These are phyloP conservation scores for Saposhnikovia divaricata DNA, from an alignment of 129 eudicot species.

Conservation along the genomic window DNA sequence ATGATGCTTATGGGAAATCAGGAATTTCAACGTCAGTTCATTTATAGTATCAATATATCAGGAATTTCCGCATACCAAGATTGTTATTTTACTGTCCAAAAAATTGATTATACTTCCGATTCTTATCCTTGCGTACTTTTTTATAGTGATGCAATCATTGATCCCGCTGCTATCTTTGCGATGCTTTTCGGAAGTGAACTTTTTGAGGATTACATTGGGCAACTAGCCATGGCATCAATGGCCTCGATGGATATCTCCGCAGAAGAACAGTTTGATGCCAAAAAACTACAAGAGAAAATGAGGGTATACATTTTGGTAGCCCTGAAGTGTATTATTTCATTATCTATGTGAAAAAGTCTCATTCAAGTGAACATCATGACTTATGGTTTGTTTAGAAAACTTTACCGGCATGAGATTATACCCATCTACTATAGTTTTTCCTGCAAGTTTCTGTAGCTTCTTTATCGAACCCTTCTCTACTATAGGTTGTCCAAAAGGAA, in stretches of 20 bases:
- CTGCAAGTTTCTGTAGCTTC: conserved; percentile 1
- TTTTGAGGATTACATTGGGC: conserved; percentile 94
- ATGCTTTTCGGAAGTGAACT: conserved; percentile 98
- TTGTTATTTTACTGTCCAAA: neutral
- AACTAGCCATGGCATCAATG: conserved; percentile 98
- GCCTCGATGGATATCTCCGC: conserved; percentile 84
- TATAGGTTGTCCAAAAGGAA: conserved; percentile 77
- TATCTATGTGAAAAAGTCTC: neutral
- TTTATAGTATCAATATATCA: conserved; percentile 13
- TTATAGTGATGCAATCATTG: conserved; percentile 85
- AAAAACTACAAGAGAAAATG: conserved; percentile 91
- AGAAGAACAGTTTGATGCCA: conserved; percentile 78
- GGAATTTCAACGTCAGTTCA: conserved; percentile 87
- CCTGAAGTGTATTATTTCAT: neutral
- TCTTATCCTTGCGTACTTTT: neutral
- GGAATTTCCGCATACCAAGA: neutral
- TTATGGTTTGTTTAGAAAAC: neutral
- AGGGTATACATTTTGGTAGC: conserved; percentile 39
- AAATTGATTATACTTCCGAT: conserved; percentile 6
- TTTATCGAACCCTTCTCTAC: neutral
- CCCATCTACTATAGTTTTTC: neutral
- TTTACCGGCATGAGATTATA: neutral
- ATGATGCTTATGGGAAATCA: conserved; percentile 81
- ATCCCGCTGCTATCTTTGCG: conserved; percentile 97
- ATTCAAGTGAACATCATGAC: neutral